Conservation (phyloP, 192 early-diverging fungal genomes). For the Pecoramyces ruminantium region DNA sequence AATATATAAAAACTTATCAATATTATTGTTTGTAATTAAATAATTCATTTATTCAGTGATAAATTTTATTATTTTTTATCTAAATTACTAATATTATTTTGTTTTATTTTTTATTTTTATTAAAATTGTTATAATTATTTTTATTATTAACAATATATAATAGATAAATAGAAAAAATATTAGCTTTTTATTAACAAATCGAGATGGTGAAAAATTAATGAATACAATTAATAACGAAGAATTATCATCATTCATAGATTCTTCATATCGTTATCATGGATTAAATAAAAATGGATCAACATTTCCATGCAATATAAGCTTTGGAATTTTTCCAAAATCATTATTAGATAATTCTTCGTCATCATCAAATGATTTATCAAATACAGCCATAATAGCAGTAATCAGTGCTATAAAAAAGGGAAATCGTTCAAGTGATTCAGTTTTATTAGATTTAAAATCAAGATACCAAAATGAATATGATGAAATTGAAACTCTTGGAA, state of each 20-base stretch:
- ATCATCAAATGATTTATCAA: background rate
- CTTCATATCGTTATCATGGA: background rate
- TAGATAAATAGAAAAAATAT: background rate
- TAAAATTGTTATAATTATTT: too few relatives aligned
- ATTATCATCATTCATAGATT: background rate
- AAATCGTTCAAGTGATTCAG: background rate
- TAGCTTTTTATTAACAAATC: background rate
- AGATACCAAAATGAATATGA: slow-evolving; percentile 3
- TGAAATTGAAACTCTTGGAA: slow-evolving; percentile 63
- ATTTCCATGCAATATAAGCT: background rate
- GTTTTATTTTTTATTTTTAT: too few relatives aligned
- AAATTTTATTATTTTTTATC: too few relatives aligned
- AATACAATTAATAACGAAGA: background rate
- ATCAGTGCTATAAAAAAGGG: background rate
- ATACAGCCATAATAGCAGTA: background rate
- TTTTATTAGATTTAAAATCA: background rate
- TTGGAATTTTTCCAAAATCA: background rate
- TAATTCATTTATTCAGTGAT: too few relatives aligned
- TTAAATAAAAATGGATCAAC: background rate
- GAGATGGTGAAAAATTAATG: background rate
- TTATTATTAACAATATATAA: too few relatives aligned
- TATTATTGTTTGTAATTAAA: too few relatives aligned
- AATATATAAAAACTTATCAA: too few relatives aligned
- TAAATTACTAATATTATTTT: too few relatives aligned
- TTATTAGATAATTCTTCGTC: background rate